Percentiles rank a stretch among this genome's conserved stretches.
Evolutionary conservation across 2,329 filamentous ascomycete genomes (phyloP).

Genomic region (Pseudopyricularia cyperi): DNA sequence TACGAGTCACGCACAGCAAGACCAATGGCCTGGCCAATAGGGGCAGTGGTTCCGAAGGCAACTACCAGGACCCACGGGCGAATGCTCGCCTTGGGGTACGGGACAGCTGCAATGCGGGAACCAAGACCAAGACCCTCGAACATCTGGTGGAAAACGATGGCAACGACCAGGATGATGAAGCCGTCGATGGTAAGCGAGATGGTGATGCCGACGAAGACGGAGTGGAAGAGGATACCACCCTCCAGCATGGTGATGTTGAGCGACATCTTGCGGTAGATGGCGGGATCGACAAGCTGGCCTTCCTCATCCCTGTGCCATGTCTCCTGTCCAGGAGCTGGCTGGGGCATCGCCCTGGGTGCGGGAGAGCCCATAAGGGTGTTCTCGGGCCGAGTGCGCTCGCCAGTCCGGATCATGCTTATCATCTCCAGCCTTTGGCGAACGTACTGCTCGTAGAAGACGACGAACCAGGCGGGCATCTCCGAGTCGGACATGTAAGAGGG

Average conservation of each 20-base stretch:
- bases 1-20: slow-evolving; percentile 42
- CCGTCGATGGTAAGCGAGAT: slow-evolving; percentile 55
- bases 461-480: slow-evolving; percentile 48
- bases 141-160: slow-evolving; percentile 60
- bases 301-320: slow-evolving; percentile 26
- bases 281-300: slow-evolving; percentile 27
- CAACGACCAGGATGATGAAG: slow-evolving; percentile 53
- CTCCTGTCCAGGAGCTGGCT: neutral
- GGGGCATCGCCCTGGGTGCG: slow-evolving; percentile 7
- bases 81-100: slow-evolving; percentile 40
- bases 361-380: slow-evolving; percentile 17
- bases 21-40: slow-evolving; percentile 52
- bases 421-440: slow-evolving; percentile 47
- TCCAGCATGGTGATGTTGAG: slow-evolving; percentile 65
- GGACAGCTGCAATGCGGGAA: slow-evolving; percentile 55
- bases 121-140: slow-evolving; percentile 59
- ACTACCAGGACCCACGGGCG: slow-evolving; percentile 49
- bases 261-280: slow-evolving; percentile 46
- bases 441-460: slow-evolving; percentile 51
- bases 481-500: slow-evolving; percentile 13
- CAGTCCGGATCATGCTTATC: slow-evolving; percentile 35
- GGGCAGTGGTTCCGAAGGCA: slow-evolving; percentile 50
- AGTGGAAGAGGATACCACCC: slow-evolving; percentile 68
- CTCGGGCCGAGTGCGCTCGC: slow-evolving; percentile 10
- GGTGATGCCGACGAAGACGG: slow-evolving; percentile 63